Evolutionary conservation across 2,329 filamentous ascomycete genomes (phyloP), one percentile per base, ranked within the genome.

Genomic region (Akanthomyces lecanii): DNA sequence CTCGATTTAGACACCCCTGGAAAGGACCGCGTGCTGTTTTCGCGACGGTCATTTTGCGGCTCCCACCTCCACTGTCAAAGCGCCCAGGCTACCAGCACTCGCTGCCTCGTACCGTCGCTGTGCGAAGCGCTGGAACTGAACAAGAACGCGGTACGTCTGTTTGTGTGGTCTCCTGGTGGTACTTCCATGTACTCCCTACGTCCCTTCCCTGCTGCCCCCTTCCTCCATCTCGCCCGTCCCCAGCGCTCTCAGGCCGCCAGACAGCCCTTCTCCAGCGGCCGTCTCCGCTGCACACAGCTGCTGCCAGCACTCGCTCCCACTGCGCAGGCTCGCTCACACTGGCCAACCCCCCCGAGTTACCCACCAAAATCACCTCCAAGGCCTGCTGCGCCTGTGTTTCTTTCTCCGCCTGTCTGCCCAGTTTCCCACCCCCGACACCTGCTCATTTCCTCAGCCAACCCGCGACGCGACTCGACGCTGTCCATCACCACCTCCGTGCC

Each of bases 381-480:
- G 30, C 45, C 38, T 61, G 42, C 48, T 38, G 48, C 51, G 59
- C 51, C 50, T 55, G 59, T 42, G 51, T 50, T 28, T 50, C 30
- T 12, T 45, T 61, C 58, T 61, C 45, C 40, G 38, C 50, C 45
- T 45, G 47, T 53, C 48, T 61, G 58, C 58, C 58, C 59, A 61
- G 62, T 62, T 64, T 64, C 63, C 63, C 63, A 64, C 63, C 63
- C 61, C 61, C 57, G 52, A 68, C 66, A 69, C 69, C 66, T 67
- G 64, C 65, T 65, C 67, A 66, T 68, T 69, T 73, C 73, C 71
- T 75, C 75, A 72, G 73, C 74, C 73, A 75, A 75, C 70, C 71
- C 75, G 75, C 75, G 75, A 76, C 75, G 75, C 75, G 75, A 76
- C 74, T 76, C 68, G 69, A 68, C 69, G 62, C 66, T 73, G 69